These are phyloP conservation scores for Mycena capillaripes DNA, from an alignment of 768 basidiomycete genomes.

Conservation along the genomic window DNA sequence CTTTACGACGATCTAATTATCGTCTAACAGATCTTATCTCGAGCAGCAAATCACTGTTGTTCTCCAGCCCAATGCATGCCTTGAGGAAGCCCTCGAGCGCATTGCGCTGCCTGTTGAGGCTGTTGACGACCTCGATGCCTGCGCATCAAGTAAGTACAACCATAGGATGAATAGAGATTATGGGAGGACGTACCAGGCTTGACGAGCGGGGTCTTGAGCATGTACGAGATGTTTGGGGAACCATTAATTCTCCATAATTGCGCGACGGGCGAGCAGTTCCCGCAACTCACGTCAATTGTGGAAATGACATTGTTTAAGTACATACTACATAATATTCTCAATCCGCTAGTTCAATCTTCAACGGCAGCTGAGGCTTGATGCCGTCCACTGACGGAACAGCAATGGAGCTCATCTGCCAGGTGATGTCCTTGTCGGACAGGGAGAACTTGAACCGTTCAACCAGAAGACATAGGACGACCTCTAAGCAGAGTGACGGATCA, in stretches of 20 bases:
- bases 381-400: constrained; percentile 39
- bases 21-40: constrained; percentile 91
- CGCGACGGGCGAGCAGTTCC: no score
- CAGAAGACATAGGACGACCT: constrained; percentile 47
- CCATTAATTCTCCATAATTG: no score
- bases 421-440: constrained; percentile 43
- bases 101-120: constrained; percentile 93
- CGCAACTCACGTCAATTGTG: no score
- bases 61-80: constrained; percentile 92
- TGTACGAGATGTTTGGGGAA: no score
- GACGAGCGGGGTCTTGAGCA: constrained; percentile 98
- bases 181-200: constrained; percentile 83
- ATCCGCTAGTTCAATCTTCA: constrained; percentile 21
- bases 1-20: no score
- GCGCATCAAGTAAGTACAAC: constrained; percentile 2
- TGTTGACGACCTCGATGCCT: constrained; percentile 95
- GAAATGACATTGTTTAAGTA: no score
- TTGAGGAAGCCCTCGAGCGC: constrained; percentile 95
- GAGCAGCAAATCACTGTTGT: constrained; percentile 86
- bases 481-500: constrained; percentile 31
- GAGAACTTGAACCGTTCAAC: constrained; percentile 47
- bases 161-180: background rate
- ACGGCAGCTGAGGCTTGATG: constrained; percentile 30
- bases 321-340: background rate
- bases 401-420: constrained; percentile 48